A percentile compares a stretch with the other conserved stretches of the same genome.
Evolutionary conservation across 371 early-diverging fungal genomes (phyloP).

Genomic region (Mortierella polycephala): DNA sequence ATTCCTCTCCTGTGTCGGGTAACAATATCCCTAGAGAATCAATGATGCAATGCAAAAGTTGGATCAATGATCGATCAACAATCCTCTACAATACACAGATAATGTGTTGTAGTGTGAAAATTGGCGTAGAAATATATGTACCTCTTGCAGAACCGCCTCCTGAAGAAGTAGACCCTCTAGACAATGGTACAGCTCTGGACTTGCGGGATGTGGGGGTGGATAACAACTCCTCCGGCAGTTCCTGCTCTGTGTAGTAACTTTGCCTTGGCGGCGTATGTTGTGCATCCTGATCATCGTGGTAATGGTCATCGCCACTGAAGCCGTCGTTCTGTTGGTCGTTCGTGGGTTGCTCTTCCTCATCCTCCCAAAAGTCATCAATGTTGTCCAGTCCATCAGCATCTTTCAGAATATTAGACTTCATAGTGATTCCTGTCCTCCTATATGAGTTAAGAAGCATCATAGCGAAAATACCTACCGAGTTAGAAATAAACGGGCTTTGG

Average conservation of each 20-base stretch:
- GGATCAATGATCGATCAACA: neutral
- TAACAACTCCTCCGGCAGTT: constrained; percentile 32
- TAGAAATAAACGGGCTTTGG: neutral
- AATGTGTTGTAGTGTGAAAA: neutral
- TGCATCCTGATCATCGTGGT: neutral
- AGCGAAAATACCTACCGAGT: neutral
- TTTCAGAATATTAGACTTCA: constrained; percentile 48
- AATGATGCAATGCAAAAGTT: neutral
- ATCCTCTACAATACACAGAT: neutral
- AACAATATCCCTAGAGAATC: constrained; percentile 5
- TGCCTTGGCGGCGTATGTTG: neutral
- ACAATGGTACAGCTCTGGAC: constrained; percentile 14
- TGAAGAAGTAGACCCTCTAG: constrained; percentile 13
- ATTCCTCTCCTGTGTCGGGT: constrained; percentile 26
- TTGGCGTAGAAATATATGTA: constrained; percentile 1
- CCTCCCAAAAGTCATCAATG: constrained; percentile 51
- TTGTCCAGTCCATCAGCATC: constrained; percentile 52
- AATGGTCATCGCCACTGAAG: constrained; percentile 7
- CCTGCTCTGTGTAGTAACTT: constrained; percentile 25
- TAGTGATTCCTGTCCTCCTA: constrained; percentile 51
- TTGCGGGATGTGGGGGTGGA: constrained; percentile 47
- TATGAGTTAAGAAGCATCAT: neutral
- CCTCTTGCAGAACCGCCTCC: constrained; percentile 3
- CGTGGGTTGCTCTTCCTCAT: neutral
- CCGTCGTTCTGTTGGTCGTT: neutral